Conservation (phyloP, 495 filamentous ascomycete species). For the Lentithecium fluviatile region DNA sequence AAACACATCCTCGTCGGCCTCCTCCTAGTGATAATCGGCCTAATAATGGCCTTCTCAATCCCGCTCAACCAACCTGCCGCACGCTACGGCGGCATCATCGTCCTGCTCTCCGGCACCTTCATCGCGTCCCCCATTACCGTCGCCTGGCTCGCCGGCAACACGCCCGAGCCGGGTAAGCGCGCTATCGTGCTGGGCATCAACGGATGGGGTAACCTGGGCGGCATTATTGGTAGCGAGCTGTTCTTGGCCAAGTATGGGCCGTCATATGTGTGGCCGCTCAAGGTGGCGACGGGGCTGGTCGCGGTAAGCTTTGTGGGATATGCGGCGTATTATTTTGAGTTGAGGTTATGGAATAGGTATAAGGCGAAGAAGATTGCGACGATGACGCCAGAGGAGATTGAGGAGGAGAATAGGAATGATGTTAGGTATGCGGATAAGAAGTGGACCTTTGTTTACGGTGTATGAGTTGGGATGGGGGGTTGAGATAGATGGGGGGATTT, state of each 20-base stretch:
- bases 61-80: no score
- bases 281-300: background rate
- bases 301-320: background rate
- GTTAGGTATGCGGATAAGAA: background rate
- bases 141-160: background rate
- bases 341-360: background rate
- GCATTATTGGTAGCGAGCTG: background rate
- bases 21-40: constrained; percentile 15
- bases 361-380: background rate
- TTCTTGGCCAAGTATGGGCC: background rate
- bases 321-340: background rate
- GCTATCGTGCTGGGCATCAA: background rate
- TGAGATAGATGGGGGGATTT: no score
- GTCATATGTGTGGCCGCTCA: background rate
- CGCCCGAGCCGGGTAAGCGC: background rate
- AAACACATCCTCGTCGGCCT: constrained; percentile 27
- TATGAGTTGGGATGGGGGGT: no score
- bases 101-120: background rate
- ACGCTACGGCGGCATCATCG: background rate
- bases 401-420: background rate
- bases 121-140: background rate
- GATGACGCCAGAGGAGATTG: background rate
- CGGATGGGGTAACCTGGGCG: background rate
- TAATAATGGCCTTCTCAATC: no score
- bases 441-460: background rate